Percentiles rank a stretch among this genome's conserved stretches.
phyloP scores from a whole-genome alignment of 129 eudicot genomes.

The Erigeron canadensis region DNA sequence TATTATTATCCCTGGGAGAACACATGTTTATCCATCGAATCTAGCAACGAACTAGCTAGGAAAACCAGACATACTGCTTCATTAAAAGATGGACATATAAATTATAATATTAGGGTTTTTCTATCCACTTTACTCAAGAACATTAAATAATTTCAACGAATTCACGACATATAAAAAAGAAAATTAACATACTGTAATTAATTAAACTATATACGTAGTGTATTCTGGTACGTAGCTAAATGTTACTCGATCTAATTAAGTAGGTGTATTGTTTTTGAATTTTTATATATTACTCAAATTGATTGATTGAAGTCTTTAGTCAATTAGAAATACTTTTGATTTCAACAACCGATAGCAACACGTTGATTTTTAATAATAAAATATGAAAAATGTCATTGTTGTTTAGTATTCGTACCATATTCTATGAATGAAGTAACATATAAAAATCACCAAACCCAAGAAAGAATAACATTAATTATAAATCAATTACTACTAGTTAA shows the following conservation, averaged over 20 bases:
- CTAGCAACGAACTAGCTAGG: conserved; percentile 27
- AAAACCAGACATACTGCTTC: conserved; percentile 19
- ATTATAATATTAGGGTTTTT: conserved; percentile 16
- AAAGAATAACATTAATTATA: conserved; percentile 1
- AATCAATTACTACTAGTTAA: conserved; percentile 18
- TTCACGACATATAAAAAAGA: neutral
- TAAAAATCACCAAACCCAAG: conserved; percentile 13
- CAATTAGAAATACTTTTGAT: conserved; percentile 16
- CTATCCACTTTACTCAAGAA: conserved; percentile 12
- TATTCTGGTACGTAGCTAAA: no score
- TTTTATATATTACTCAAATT: conserved; percentile 2
- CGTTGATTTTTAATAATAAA: conserved; percentile 13
- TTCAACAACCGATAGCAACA: conserved; percentile 25
- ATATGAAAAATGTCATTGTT: conserved; percentile 13
- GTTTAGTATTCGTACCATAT: neutral
- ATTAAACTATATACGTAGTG: conserved; percentile 6
- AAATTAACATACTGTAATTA: no score
- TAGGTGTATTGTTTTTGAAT: neutral
- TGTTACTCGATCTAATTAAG: neutral
- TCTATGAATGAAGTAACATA: neutral
- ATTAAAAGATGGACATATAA: conserved; percentile 7
- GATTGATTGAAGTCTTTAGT: conserved; percentile 25
- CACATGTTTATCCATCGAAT: conserved; percentile 44
- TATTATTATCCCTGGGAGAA: conserved; percentile 28
- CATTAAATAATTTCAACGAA: conserved; percentile 28